Conservation (phyloP, 163 green algal species). For the Picocystis sp. region DNA sequence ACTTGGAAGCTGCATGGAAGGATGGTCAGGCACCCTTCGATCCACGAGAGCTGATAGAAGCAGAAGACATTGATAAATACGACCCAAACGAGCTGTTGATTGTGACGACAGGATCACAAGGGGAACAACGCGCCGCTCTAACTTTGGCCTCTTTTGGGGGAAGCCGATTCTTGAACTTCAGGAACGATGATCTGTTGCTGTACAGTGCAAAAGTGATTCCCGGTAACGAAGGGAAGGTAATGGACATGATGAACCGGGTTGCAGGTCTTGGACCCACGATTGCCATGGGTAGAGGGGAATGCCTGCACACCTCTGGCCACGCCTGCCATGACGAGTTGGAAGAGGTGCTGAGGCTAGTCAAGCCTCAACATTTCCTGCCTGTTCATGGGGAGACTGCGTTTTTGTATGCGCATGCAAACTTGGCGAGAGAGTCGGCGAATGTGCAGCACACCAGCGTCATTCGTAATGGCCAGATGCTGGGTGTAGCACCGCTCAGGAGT, state of each 20-base stretch:
- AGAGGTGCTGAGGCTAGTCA: slow-evolving; percentile 66
- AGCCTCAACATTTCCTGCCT: slow-evolving; percentile 92
- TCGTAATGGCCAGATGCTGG: slow-evolving; percentile 85
- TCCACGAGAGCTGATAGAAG: slow-evolving; percentile 47
- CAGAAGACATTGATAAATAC: slow-evolving; percentile 44
- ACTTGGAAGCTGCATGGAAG: slow-evolving; percentile 74
- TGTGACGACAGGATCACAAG: slow-evolving; percentile 75
- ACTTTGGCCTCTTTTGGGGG: slow-evolving; percentile 54
- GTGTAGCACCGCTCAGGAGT: slow-evolving; percentile 62
- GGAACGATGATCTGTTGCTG: slow-evolving; percentile 58
- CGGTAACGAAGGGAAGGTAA: slow-evolving; percentile 85
- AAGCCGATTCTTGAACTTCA: slow-evolving; percentile 59
- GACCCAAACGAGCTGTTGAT: slow-evolving; percentile 66
- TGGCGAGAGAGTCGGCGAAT: slow-evolving; percentile 45
- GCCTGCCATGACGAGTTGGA: slow-evolving; percentile 63
- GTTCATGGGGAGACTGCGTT: slow-evolving; percentile 96
- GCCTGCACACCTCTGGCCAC: slow-evolving; percentile 76
- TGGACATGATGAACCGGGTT: slow-evolving; percentile 92
- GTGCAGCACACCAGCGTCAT: slow-evolving; percentile 75
- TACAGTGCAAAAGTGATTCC: slow-evolving; percentile 87
- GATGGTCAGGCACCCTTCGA: slow-evolving; percentile 65
- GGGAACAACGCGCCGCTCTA: slow-evolving; percentile 66
- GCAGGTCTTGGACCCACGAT: slow-evolving; percentile 54
- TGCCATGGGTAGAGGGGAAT: slow-evolving; percentile 50
- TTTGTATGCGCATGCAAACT: slow-evolving; percentile 71